A percentile compares a stretch with the other conserved stretches of the same genome.
Conservation (phyloP, 2,329 filamentous ascomycete genomes). For the Trichoderma pleuroti region DNA sequence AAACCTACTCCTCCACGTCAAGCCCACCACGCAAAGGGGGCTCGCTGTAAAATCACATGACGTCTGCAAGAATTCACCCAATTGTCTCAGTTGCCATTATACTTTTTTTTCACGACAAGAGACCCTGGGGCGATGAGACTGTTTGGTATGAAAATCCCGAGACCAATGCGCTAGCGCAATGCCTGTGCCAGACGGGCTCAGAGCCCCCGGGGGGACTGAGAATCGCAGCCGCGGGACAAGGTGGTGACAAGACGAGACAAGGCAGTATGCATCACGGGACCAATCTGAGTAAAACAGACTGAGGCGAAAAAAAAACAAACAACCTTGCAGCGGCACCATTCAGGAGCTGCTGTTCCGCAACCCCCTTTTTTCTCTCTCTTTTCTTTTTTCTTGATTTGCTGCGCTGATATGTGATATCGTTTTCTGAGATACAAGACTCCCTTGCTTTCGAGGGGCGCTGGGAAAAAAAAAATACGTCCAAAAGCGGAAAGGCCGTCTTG, state of each 20-base stretch:
- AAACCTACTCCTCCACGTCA: neutral
- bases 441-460: neutral
- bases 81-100: neutral
- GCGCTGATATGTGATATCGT: neutral
- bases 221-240: neutral
- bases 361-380: too few relatives aligned
- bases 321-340: neutral
- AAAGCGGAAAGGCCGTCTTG: slow-evolving; percentile 23
- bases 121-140: neutral
- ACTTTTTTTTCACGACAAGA: neutral
- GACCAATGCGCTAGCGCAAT: neutral
- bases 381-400: neutral
- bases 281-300: neutral
- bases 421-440: neutral
- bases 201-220: neutral
- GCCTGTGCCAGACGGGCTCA: neutral
- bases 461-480: neutral
- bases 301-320: neutral
- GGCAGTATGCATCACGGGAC: neutral
- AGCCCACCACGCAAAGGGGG: neutral
- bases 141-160: slow-evolving; percentile 7
- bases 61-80: neutral
- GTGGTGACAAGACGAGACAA: neutral
- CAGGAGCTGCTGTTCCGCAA: neutral
- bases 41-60: neutral